Conservation (phyloP, 129 eudicot genomes). For the Deinandra increscens region DNA sequence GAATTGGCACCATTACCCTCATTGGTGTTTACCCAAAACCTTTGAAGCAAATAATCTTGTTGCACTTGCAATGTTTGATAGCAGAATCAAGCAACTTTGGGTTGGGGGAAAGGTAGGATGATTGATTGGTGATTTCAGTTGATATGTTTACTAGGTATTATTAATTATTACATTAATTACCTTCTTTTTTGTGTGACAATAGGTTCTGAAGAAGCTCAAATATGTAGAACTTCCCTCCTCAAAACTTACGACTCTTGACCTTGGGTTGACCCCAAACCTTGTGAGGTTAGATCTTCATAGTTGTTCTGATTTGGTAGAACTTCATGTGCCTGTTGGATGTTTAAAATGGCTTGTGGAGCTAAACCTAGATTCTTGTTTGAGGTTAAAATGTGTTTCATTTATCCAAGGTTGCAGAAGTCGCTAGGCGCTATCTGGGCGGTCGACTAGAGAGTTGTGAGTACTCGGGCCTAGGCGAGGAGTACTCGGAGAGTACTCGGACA, state of each 20-base stretch:
- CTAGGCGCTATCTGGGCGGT: no score
- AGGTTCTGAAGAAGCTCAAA: slow-evolving; percentile 27
- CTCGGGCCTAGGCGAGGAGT: no score
- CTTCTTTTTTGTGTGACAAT: neutral
- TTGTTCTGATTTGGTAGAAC: slow-evolving; percentile 23
- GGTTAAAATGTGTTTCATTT: slow-evolving; percentile 14
- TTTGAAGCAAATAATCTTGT: slow-evolving; percentile 28
- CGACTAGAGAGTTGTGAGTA: no score
- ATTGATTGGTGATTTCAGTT: neutral
- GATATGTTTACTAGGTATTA: neutral
- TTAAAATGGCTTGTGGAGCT: slow-evolving; percentile 16
- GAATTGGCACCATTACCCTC: slow-evolving; percentile 22
- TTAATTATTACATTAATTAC: no score
- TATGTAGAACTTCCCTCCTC: slow-evolving; percentile 16
- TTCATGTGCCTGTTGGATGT: slow-evolving; percentile 22
- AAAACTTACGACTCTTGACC: slow-evolving; percentile 19
- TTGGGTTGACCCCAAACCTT: slow-evolving; percentile 23
- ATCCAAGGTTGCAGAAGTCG: no score
- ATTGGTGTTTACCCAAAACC: slow-evolving; percentile 15
- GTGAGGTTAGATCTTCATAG: slow-evolving; percentile 16
- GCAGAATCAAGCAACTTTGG: slow-evolving; percentile 27
- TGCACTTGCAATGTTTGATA: slow-evolving; percentile 10
- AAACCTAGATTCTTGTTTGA: slow-evolving; percentile 6
- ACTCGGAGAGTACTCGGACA: no score
- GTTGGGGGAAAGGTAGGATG: slow-evolving; percentile 25